Evolutionary conservation across 352 stramenopile genomes (phyloP), one percentile per base, ranked within the genome.

Genomic region (Blastocystis sp.): DNA sequence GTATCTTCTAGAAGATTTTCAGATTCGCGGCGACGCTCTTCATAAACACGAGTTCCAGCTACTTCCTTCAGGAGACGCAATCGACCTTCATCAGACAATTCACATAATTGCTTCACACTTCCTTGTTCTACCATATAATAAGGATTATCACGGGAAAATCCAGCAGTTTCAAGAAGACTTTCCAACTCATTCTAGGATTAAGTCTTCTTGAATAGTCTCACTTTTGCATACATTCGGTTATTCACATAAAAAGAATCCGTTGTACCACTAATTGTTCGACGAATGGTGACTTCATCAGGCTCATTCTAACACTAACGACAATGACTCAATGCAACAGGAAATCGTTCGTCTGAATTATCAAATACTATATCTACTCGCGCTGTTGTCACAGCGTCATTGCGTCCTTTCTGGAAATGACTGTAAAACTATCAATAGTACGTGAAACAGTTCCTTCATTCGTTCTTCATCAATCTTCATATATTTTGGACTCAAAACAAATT

Each of bases 121-220:
- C 97, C 97, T 90, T 99, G 97, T 89, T 99, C 95, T 56, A 99
- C 96, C 88, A 99, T 99, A 89, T 99, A 99, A 90, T 99, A 99
- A n/a, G 97, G 97, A 90, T 99, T 99, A 35, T 92, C 95, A 83
- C 96, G 95, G 21, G 94, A 98, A 89, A 99, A 99, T 16, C 97
- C 97, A 0, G 97, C 96, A 57, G 94, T 97, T 89, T 99, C 97
- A 11, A 99, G 92, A 74, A 99, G 90, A 81, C 94, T 95, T 59
- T 96, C 92, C n/a, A 99, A 95, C 89, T 99, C 96, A 83, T 92
- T 95, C 90, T 98, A 88, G 21, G 21, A 32, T 39, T 14, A 35
- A 27, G 32, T 27, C 11, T 14, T 21, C 27, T 52, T 54, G 1
- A 1, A 59, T 9, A 63, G 27, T 19, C 21, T 21, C 29, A 88